A percentile compares a stretch with the other conserved stretches of the same genome.
Conservation (phyloP, 495 filamentous ascomycete genomes). For the Letharia lupina region DNA sequence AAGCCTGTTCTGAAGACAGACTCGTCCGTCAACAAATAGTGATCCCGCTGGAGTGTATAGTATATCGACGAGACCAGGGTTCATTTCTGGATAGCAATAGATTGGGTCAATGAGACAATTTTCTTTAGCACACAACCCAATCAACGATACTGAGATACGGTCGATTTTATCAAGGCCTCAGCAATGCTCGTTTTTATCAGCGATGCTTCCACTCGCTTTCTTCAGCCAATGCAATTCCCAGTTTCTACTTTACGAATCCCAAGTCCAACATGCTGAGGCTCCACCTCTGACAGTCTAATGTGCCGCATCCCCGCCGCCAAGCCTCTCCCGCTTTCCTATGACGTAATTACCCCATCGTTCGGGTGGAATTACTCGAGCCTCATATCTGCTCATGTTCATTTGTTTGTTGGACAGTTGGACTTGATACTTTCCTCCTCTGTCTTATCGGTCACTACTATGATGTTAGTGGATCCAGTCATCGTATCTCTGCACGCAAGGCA, state of each 20-base stretch:
- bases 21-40: conserved; percentile 42
- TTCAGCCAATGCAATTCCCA: too few species aligned
- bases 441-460: too few species aligned
- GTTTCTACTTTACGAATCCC: too few species aligned
- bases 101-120: background rate
- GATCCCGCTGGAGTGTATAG: background rate
- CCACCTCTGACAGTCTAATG: background rate
- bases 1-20: conserved; percentile 34
- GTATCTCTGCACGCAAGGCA: background rate
- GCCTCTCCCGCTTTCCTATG: background rate
- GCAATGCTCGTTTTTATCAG: background rate
- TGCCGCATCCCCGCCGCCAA: background rate
- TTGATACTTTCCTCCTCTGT: too few species aligned
- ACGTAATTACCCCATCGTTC: background rate
- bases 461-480: background rate
- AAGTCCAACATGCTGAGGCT: too few species aligned
- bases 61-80: background rate
- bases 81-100: background rate
- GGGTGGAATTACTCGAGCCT: background rate
- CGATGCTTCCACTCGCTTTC: background rate
- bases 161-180: background rate
- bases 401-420: background rate
- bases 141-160: background rate
- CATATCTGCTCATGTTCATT: background rate
- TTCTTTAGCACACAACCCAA: background rate